Base-by-base conservation (phyloP, 345 rosid genomes). In the Gossypium arboreum region DNA sequence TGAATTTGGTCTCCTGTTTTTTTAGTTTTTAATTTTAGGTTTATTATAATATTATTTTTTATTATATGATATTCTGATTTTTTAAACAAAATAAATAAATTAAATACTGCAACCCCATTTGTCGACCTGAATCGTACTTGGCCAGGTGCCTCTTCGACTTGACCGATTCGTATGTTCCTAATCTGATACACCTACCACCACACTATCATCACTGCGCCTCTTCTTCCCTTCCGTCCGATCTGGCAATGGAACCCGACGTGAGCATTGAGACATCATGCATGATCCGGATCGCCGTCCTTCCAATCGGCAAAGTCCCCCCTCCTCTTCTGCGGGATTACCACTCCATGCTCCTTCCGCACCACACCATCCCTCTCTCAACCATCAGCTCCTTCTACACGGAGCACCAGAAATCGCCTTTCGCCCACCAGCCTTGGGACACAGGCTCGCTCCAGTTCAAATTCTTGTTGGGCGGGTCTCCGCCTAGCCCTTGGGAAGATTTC, bases 401-500 rank as follows among this genome's bases (percentile, higher is more conserved):
- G 82, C 97, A 96, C 79, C 99, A 96, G 87, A 96, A 96, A 76
- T 96, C 99, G 11, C 99, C 99, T 18, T 96, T 96, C 75, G 71
- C 93, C 3, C 73, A 87, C 73, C 98, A 91, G 85, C 99, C 97
- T 0, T 96, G 99, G 99, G 99, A 93, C 2, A 80, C 91, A 15
- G 97, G 99, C 27, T 85, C 90, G 41, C 94, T 96, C 78, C 92
- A 90, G 62, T 96, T 96, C 86, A 90, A 89, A 76, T 96, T 92
- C 86, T 77, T 96, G 52, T 90, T 96, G 61, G 99, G 98, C 39
- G 99, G 98, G 22, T 84, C 91, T 16, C 98, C 97, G n/a, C 92
- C 99, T 3, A 87, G 92, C 79, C 99, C 99, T 16, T 96, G 99
- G 99, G 99, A 96, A 76, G 97, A 96, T 81, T 96, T 96, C 80